These are phyloP conservation scores for Gomphus bonarii DNA, from an alignment of 1,284 basidiomycete species.

Conservation along the genomic window DNA sequence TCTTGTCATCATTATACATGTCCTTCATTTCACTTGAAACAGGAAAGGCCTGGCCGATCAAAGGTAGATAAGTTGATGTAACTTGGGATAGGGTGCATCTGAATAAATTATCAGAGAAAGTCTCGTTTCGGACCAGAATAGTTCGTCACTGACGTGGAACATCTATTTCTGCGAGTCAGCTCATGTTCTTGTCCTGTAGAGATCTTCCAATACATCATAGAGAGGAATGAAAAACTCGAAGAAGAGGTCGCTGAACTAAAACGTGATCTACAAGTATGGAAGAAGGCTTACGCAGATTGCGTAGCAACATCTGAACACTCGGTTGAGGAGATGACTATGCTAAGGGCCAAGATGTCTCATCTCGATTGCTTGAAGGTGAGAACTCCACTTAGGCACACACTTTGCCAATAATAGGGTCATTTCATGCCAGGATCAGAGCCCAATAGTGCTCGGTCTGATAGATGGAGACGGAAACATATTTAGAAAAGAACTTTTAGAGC, in stretches of 20 bases:
- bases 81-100: background rate
- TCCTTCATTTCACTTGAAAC: background rate
- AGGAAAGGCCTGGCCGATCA: background rate
- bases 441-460: conserved; percentile 20
- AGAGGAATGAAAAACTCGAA: conserved; percentile 23
- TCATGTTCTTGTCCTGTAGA: background rate
- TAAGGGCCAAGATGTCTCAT: conserved; percentile 19
- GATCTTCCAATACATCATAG: conserved; percentile 15
- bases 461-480: conserved; percentile 65
- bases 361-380: conserved; percentile 28
- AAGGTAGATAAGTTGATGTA: background rate
- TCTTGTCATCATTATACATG: background rate
- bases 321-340: conserved; percentile 23
- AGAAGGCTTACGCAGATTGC: conserved; percentile 11
- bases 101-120: background rate
- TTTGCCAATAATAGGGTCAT: background rate
- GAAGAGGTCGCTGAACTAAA: conserved; percentile 26
- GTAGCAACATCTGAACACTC: conserved; percentile 23
- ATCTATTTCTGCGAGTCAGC: background rate
- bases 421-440: background rate
- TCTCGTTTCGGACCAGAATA: background rate
- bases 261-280: conserved; percentile 29
- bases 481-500: conserved; percentile 35
- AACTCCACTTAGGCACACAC: background rate
- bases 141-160: background rate